Conservation (phyloP, 257 asterid species). For the Vinca minor region DNA sequence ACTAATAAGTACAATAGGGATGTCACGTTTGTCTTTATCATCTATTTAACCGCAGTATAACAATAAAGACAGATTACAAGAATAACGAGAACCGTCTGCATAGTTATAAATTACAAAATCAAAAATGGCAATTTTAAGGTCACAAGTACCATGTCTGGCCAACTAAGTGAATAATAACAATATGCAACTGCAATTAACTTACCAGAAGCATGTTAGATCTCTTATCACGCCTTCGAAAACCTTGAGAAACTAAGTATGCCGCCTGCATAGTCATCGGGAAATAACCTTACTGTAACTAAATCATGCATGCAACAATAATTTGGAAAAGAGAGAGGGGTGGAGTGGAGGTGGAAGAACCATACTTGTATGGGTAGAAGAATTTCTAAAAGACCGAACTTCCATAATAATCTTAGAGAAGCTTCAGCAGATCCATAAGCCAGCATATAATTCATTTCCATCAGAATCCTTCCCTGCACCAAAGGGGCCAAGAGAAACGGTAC, state of each 20-base stretch:
- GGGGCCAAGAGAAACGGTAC: background rate
- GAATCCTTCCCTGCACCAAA: slow-evolving; percentile 25
- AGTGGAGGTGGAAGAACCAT: background rate
- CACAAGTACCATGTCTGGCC: background rate
- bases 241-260: slow-evolving; percentile 24
- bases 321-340: too few relatives aligned
- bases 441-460: slow-evolving; percentile 34
- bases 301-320: background rate
- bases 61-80: background rate
- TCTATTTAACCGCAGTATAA: background rate
- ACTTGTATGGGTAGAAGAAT: slow-evolving; percentile 30
- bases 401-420: slow-evolving; percentile 27
- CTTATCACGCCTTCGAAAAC: slow-evolving; percentile 28
- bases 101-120: background rate
- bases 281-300: background rate
- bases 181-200: background rate
- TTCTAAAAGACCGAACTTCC: slow-evolving; percentile 30
- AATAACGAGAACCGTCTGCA: background rate
- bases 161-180: background rate
- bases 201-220: slow-evolving; percentile 34
- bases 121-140: background rate
- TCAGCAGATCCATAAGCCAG: slow-evolving; percentile 35
- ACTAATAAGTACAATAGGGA: background rate
- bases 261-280: slow-evolving; percentile 19
- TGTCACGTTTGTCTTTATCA: background rate